phyloP scores from a whole-genome alignment of 164 flowering plant genomes.

The Tetracentron sinense region DNA sequence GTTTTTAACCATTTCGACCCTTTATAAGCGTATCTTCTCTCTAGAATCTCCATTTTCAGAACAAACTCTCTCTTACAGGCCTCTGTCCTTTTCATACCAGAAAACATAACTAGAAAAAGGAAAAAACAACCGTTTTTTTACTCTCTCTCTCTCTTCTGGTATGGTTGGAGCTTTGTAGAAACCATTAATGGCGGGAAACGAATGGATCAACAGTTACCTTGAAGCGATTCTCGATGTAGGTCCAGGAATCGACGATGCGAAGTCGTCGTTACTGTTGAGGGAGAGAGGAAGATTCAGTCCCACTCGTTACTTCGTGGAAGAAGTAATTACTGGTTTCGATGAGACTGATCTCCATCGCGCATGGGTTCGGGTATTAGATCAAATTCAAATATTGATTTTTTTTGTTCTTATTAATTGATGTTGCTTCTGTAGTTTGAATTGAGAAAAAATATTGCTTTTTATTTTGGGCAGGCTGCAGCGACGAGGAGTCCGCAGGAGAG shows the following conservation, averaged over 20 bases:
- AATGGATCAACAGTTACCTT: conserved; percentile 95
- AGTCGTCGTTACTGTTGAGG: conserved; percentile 66
- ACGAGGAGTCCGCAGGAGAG: conserved; percentile 98
- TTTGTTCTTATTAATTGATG: background rate
- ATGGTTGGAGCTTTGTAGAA: background rate
- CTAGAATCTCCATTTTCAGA: background rate
- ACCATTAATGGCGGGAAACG: conserved; percentile 89
- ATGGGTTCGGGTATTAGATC: conserved; percentile 63
- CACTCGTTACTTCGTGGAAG: conserved; percentile 92
- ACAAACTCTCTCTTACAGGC: conserved; percentile 1
- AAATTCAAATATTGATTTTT: background rate
- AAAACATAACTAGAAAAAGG: background rate
- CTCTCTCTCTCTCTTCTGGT: background rate
- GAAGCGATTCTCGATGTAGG: conserved; percentile 96
- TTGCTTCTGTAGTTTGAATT: background rate
- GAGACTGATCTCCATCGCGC: conserved; percentile 98
- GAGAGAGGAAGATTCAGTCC: conserved; percentile 97
- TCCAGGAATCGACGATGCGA: conserved; percentile 57
- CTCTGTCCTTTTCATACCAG: background rate
- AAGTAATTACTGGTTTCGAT: conserved; percentile 95
- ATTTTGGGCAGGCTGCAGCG: conserved; percentile 53
- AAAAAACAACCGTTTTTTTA: background rate
- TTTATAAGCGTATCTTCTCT: background rate
- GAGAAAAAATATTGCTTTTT: background rate
- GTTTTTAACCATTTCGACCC: no score